Evolutionary conservation across 129 eudicot species (phyloP), one percentile per base, ranked within the genome.

Genomic region (Tagetes erecta): DNA sequence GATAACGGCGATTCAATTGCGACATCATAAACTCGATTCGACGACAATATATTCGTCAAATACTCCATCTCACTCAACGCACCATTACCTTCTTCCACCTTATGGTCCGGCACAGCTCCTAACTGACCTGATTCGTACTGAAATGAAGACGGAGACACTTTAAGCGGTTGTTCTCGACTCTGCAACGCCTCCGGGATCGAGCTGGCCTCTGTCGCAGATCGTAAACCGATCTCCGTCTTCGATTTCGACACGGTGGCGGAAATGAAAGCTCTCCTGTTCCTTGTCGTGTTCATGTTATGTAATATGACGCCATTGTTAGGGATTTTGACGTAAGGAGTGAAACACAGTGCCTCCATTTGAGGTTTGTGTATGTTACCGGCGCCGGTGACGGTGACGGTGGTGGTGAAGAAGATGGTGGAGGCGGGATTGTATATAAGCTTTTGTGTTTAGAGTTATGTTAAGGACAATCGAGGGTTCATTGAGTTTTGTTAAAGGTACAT

Each of bases 1-100:
- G 91, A 86, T 69, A 92, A 76, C 3, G 96, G 96, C 63, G 97
- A 81, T 67, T 92, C 93, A 13, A 84, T 72, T 0, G 91, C 91
- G 0, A 87, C 88, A 53, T 87, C 91, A 33, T 87, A 87, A 47
- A 84, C 88, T 52, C 82, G 74, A 72, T 79, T 79, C 0, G 91
- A 81, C 36, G 84, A 72, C 65, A 81, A 71, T 45, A 87, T 81
- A 50, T 81, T 87, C 36, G 91, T 87, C 76, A 87, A 72, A 75
- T 84, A 87, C 79, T 82, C 88, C 91, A 87, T 84, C 31, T 86
- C 83, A 46, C 80, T 78, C 57, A 81, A 73, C 40, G 49, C 39
- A 27, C 83, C 82, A 20, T 64, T 52, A 47, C 84, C 73, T 52
- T 62, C 85, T 2, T 82, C 74, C 56, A 73, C 81, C 67, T 33